These are phyloP conservation scores for Jamesozyma rosinii DNA, from an alignment of 805 yeast species.

Conservation along the genomic window DNA sequence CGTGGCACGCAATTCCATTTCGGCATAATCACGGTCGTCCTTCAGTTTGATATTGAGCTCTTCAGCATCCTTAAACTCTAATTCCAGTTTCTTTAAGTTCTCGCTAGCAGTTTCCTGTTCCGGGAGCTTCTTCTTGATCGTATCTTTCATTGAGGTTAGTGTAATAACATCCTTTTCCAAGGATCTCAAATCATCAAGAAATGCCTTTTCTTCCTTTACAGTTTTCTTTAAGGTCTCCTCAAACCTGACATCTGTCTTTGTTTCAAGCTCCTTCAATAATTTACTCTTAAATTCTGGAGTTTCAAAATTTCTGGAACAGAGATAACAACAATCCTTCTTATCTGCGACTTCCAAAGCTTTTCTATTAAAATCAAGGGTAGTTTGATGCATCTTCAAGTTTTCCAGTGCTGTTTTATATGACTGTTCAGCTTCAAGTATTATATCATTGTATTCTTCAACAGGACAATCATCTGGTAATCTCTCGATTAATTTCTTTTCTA, in stretches of 20 bases:
- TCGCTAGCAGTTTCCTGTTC: conserved; percentile 6
- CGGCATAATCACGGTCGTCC: conserved; percentile 11
- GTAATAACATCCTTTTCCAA: conserved; percentile 20
- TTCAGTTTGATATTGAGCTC: conserved; percentile 17
- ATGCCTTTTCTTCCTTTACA: conserved; percentile 28
- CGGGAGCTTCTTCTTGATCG: background rate
- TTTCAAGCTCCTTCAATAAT: conserved; percentile 25
- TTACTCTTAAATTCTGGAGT: conserved; percentile 22
- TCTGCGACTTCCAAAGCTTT: conserved; percentile 61
- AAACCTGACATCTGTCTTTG: conserved; percentile 27
- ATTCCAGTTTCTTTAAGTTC: conserved; percentile 10
- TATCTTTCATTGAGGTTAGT: conserved; percentile 3
- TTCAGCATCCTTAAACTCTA: conserved; percentile 23
- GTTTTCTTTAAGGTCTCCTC: conserved; percentile 30
- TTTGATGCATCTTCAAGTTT: conserved; percentile 57
- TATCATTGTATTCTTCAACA: conserved; percentile 43
- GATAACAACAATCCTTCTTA: conserved; percentile 48
- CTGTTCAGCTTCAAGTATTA: conserved; percentile 48
- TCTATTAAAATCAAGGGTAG: conserved; percentile 59
- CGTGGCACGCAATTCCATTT: conserved; percentile 22
- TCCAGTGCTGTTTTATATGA: conserved; percentile 54
- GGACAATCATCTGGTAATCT: conserved; percentile 33
- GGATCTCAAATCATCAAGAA: conserved; percentile 17
- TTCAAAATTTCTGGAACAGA: conserved; percentile 64
- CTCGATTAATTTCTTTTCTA: conserved; percentile 18